phyloP scores from a whole-genome alignment of 75 land plant species.

The Larix kaempferi region DNA sequence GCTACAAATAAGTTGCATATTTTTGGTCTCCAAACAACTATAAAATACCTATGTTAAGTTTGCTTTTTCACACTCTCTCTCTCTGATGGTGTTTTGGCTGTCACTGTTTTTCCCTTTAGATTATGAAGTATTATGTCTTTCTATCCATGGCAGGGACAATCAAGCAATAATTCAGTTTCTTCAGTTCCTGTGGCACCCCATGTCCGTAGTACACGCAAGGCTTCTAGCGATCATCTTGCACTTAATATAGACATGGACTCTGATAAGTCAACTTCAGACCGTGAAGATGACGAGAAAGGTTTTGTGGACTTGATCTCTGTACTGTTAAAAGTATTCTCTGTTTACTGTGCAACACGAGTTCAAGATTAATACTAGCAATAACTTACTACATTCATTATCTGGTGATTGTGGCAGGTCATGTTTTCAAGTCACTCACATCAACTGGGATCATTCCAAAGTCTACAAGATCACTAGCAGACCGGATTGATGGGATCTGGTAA shows the following conservation, averaged over 20 bases:
- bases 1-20: background rate
- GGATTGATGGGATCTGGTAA: slow-evolving; percentile 91
- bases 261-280: slow-evolving; percentile 29
- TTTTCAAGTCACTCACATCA: slow-evolving; percentile 80
- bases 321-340: background rate
- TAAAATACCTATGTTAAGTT: background rate
- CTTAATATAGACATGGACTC: slow-evolving; percentile 69
- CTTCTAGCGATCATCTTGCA: slow-evolving; percentile 65
- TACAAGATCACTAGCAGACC: slow-evolving; percentile 64
- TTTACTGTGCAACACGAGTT: background rate
- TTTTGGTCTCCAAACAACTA: background rate
- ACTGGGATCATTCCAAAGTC: slow-evolving; percentile 77
- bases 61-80: background rate
- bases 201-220: slow-evolving; percentile 77
- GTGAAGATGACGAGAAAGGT: slow-evolving; percentile 96
- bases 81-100: background rate
- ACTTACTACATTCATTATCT: background rate
- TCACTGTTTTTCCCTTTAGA: background rate
- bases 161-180: slow-evolving; percentile 40
- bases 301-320: background rate
- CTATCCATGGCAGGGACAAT: slow-evolving; percentile 26
- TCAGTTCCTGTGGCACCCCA: slow-evolving; percentile 47
- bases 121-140: background rate
- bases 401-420: slow-evolving; percentile 58
- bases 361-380: slow-evolving; percentile 2